Percentiles rank a stretch among this genome's conserved stretches.
phyloP scores from a whole-genome alignment of 2,329 filamentous ascomycete genomes.

The Apiospora saccharicola region DNA sequence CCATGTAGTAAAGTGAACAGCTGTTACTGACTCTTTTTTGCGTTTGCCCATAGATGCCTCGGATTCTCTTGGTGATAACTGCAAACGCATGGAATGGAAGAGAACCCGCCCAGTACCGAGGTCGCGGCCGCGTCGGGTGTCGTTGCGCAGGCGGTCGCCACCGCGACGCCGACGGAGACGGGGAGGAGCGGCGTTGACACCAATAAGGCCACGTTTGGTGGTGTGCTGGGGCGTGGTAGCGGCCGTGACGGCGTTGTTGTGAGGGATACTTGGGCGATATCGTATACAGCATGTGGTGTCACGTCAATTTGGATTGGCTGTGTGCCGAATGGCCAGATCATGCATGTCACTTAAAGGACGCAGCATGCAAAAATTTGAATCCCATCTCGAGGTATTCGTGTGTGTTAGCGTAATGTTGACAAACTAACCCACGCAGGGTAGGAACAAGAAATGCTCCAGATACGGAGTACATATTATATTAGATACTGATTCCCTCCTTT shows the following conservation, averaged over 20 bases:
- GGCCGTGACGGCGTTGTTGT: not conserved
- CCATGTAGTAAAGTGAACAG: not conserved
- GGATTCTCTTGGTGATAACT: not conserved
- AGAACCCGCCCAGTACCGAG: constrained; percentile 5
- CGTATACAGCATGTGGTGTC: not conserved
- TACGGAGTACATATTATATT: too few relatives aligned
- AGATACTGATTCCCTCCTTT: too few relatives aligned
- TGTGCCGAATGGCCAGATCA: too few relatives aligned
- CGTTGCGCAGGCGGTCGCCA: not conserved
- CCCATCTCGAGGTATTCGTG: too few relatives aligned
- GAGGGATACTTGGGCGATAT: not conserved
- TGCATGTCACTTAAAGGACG: too few relatives aligned
- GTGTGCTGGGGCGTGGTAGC: not conserved
- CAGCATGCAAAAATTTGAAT: too few relatives aligned
- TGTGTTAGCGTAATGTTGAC: too few relatives aligned
- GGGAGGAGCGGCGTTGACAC: not conserved
- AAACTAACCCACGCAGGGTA: too few relatives aligned
- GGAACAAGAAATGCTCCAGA: too few relatives aligned
- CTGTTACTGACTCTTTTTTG: not conserved
- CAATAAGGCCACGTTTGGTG: not conserved
- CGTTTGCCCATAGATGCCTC: not conserved
- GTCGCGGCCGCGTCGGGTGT: constrained; percentile 13
- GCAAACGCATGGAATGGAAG: constrained; percentile 16
- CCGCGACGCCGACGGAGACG: not conserved
- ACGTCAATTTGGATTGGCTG: too few relatives aligned